phyloP scores from a whole-genome alignment of 2,329 filamentous ascomycete species.

The Colletotrichum falcatum region DNA sequence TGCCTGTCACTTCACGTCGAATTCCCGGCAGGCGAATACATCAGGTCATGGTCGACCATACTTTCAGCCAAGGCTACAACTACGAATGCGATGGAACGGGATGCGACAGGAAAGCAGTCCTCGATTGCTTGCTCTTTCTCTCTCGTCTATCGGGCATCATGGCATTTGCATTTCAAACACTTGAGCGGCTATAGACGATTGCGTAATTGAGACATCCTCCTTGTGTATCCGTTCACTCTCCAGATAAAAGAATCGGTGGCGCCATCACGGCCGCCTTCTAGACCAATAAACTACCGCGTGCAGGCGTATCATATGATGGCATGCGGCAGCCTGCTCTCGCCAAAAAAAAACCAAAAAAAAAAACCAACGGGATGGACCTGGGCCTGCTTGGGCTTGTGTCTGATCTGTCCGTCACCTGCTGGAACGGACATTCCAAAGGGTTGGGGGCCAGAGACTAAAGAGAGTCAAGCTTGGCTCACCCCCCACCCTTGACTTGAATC shows the following conservation, averaged over 20 bases:
- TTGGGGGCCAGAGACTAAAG: background rate
- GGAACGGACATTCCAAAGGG: slow-evolving; percentile 27
- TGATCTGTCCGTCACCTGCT: slow-evolving; percentile 4
- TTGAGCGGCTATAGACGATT: background rate
- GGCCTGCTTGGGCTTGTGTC: background rate
- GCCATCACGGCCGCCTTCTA: background rate
- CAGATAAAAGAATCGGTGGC: background rate
- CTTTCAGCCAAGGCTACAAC: background rate
- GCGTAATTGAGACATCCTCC: background rate
- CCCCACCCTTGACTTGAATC: slow-evolving; percentile 22
- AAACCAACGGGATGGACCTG: slow-evolving; percentile 1
- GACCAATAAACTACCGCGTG: background rate
- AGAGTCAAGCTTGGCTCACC: slow-evolving; percentile 6
- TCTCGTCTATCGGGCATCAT: background rate
- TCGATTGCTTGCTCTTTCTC: background rate
- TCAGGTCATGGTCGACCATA: too few relatives aligned
- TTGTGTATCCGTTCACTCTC: background rate
- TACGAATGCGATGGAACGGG: background rate
- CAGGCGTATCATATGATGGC: slow-evolving; percentile 1
- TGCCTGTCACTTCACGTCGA: background rate
- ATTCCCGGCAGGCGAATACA: background rate
- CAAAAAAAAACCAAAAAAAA: background rate
- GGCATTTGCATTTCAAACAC: background rate
- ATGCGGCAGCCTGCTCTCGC: too few relatives aligned
- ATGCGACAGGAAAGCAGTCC: background rate